Evolutionary conservation across 2,329 filamentous ascomycete genomes (phyloP).

Genomic region (Magnaporthales sp.): DNA sequence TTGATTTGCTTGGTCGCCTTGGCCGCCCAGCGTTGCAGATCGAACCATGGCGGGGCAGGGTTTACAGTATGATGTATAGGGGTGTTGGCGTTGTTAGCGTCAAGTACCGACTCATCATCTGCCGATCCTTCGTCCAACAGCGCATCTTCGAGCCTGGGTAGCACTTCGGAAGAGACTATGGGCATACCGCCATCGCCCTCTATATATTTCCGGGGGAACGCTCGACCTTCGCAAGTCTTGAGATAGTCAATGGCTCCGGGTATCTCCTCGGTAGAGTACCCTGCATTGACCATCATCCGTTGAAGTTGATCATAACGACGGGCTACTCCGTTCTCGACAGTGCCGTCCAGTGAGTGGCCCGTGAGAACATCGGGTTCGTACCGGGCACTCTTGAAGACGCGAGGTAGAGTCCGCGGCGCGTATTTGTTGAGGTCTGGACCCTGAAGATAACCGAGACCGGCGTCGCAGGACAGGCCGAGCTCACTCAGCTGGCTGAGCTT

Average conservation of each 20-base stretch:
- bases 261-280: conserved; percentile 3
- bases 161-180: not conserved
- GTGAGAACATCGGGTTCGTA: not conserved
- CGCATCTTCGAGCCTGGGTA: not conserved
- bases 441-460: conserved; percentile 57
- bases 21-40: not conserved
- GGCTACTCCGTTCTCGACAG: not conserved
- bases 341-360: not conserved
- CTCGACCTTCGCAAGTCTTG: conserved; percentile 5
- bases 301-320: conserved; percentile 3
- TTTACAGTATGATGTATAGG: not conserved
- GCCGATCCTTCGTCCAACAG: not conserved
- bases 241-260: conserved; percentile 6
- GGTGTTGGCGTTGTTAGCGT: not conserved
- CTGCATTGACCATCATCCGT: conserved; percentile 7
- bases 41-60: not conserved
- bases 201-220: not conserved
- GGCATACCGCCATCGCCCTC: not conserved
- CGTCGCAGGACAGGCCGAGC: conserved; percentile 59
- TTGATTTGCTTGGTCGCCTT: not conserved
- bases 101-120: not conserved
- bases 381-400: conserved; percentile 6
- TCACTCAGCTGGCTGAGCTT: conserved; percentile 44
- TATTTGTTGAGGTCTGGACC: conserved; percentile 40
- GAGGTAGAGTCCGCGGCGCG: conserved; percentile 1